Conservation (phyloP, 2,329 filamentous ascomycete species). For the Xenosphaeropsis pyriputrescens region DNA sequence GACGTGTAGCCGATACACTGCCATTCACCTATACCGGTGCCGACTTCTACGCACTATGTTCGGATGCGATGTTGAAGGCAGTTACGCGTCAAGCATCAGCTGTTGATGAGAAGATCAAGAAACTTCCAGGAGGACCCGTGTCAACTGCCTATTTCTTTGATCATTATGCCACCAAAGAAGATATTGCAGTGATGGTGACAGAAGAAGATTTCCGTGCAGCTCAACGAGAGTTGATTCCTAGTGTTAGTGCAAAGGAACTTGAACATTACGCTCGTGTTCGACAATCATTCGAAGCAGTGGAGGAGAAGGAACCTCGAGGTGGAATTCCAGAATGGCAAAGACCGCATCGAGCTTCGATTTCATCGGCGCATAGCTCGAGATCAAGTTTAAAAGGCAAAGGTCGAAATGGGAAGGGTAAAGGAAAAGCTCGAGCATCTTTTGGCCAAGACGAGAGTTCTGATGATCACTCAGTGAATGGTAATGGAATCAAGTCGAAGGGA, state of each 20-base stretch:
- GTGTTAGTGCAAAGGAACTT: constrained; percentile 83
- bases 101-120: constrained; percentile 71
- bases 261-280: constrained; percentile 81
- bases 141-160: constrained; percentile 94
- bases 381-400: constrained; percentile 2
- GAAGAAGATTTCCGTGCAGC: constrained; percentile 80
- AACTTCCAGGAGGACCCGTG: constrained; percentile 40
- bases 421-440: constrained; percentile 13
- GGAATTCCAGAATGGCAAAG: constrained; percentile 1
- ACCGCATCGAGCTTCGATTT: neutral
- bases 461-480: constrained; percentile 10
- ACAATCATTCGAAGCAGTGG: constrained; percentile 60
- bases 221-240: constrained; percentile 75
- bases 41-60: constrained; percentile 93
- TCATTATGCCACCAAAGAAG: constrained; percentile 68
- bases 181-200: constrained; percentile 75
- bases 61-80: constrained; percentile 96
- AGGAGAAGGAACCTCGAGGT: constrained; percentile 18
- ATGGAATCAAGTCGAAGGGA: constrained; percentile 17
- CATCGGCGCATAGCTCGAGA: constrained; percentile 1
- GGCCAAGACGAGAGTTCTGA: constrained; percentile 10
- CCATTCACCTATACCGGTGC: constrained; percentile 96
- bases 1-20: constrained; percentile 57
- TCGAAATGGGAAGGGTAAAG: constrained; percentile 6
- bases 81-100: constrained; percentile 77